These are phyloP conservation scores for Fusarium sp. DNA, from an alignment of 2,329 filamentous ascomycete genomes.

Conservation along the genomic window DNA sequence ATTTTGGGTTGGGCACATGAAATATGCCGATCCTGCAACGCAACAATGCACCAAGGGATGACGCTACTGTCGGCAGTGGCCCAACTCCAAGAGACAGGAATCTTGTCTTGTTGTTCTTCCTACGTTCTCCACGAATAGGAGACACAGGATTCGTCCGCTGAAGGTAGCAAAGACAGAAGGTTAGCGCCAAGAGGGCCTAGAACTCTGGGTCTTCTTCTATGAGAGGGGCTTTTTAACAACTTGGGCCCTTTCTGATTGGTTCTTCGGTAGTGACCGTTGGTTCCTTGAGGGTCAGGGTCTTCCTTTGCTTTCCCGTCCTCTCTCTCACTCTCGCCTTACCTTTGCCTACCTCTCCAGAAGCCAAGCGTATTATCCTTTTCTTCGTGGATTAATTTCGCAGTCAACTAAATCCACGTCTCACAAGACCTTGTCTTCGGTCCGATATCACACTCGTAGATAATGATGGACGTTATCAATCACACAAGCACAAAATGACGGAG, in stretches of 20 bases:
- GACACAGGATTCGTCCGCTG: not conserved
- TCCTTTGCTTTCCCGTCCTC: slow-evolving; percentile 15
- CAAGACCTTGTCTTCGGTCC: slow-evolving; percentile 28
- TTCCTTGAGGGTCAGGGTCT: slow-evolving; percentile 13
- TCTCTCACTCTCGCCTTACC: not conserved
- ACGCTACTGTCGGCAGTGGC: slow-evolving; percentile 38
- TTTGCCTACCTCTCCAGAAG: not conserved
- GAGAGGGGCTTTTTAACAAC: not conserved
- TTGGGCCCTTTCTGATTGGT: slow-evolving; percentile 23
- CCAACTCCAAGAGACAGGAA: not conserved
- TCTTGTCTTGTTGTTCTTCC: not conserved
- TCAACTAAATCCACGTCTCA: slow-evolving; percentile 23
- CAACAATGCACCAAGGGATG: slow-evolving; percentile 7
- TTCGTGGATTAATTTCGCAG: slow-evolving; percentile 14
- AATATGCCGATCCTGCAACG: slow-evolving; percentile 27
- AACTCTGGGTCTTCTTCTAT: slow-evolving; percentile 23
- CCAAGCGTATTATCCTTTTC: not conserved
- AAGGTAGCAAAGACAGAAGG: not conserved
- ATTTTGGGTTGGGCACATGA: not conserved
- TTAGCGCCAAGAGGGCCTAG: slow-evolving; percentile 38
- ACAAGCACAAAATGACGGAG: slow-evolving; percentile 17
- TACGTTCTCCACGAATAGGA: slow-evolving; percentile 22
- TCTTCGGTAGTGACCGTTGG: slow-evolving; percentile 27
- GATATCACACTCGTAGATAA: slow-evolving; percentile 31
- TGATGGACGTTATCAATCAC: slow-evolving; percentile 26